Evolutionary conservation across 495 filamentous ascomycete species (phyloP), one percentile per base, ranked within the genome.

Genomic region (Podospora australis): DNA sequence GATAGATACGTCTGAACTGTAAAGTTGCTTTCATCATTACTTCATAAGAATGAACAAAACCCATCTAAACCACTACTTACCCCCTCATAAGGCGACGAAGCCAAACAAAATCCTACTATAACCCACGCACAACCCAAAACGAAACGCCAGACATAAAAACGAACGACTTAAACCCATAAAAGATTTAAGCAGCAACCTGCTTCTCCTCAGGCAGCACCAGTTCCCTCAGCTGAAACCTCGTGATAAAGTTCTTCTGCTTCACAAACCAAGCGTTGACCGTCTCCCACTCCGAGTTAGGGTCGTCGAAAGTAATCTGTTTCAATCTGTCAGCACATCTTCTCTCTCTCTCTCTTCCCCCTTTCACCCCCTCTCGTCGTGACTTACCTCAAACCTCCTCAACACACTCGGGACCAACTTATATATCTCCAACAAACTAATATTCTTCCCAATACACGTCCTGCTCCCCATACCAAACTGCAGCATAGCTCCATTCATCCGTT

Each of bases 401-500:
- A 90, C 70, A 46, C 75, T 84, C 32, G 87, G 85, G 44, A 89
- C 79, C 46, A 90, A 57, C 70, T 90, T 90, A 53, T 87, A 86
- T 44, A 89, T 82, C 73, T 90, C 86, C 63, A 90, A 52, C 65
- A 85, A 60, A 44, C 78, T 80, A 47, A 90, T 81, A 54, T 90
- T 89, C 68, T 80, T 82, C 39, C 81, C 80, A 55, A 83, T 81
- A 50, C 80, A 83, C n/a, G 77, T 82, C 53, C 79, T 62, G 14
- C 72, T 64, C 0, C 80, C 80, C 66, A 75, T 75, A 9, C 79
- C 74, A 57, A 82, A 82, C 36, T 82, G 80, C 49, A 83, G 65
- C 72, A 85, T 77, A 24, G 57, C 68, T 11, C 75, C 77, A 50
- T 78, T 75, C 74, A 82, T 83, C 35, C 67, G 63, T 52, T 75